Evolutionary conservation across 2,329 filamentous ascomycete genomes (phyloP).

Genomic region (Neofusicoccum ribis): DNA sequence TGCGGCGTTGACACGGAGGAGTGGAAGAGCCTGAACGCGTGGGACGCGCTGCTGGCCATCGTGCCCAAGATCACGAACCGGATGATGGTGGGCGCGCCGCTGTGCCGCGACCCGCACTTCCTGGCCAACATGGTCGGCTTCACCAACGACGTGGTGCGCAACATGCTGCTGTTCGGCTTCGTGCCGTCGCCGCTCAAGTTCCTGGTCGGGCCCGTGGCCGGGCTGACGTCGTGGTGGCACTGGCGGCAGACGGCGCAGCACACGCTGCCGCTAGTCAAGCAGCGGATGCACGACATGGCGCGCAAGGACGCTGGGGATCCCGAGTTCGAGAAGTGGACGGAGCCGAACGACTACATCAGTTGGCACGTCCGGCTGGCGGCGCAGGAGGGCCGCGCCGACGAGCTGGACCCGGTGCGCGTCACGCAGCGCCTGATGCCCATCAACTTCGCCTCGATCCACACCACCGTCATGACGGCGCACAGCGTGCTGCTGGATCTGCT

Average conservation of each 20-base stretch:
- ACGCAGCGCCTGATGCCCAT: constrained; percentile 56
- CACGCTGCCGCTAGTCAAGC: constrained; percentile 51
- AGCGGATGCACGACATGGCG: constrained; percentile 50
- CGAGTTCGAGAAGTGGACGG: constrained; percentile 41
- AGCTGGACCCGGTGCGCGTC: constrained; percentile 51
- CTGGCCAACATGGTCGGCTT: constrained; percentile 52
- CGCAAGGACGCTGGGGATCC: constrained; percentile 45
- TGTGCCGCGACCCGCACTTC: constrained; percentile 50
- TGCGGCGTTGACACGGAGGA: constrained; percentile 40
- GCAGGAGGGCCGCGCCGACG: constrained; percentile 43
- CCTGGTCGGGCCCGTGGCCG: constrained; percentile 48
- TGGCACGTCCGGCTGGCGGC: constrained; percentile 58
- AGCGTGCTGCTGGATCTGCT: constrained; percentile 28
- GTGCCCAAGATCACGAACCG: constrained; percentile 45
- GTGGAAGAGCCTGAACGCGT: constrained; percentile 40
- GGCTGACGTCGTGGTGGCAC: constrained; percentile 50
- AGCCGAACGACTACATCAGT: constrained; percentile 59
- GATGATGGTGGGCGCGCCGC: constrained; percentile 46
- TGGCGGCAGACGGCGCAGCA: constrained; percentile 47
- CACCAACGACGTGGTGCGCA: constrained; percentile 48
- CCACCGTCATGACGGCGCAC: constrained; percentile 55
- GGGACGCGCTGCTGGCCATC: constrained; percentile 26
- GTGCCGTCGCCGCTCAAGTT: constrained; percentile 53
- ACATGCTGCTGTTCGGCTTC: constrained; percentile 43
- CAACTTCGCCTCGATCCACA: constrained; percentile 62